These are phyloP conservation scores for Thalia dealbata DNA, from an alignment of 176 grass and related monocot species.

Conservation along the genomic window DNA sequence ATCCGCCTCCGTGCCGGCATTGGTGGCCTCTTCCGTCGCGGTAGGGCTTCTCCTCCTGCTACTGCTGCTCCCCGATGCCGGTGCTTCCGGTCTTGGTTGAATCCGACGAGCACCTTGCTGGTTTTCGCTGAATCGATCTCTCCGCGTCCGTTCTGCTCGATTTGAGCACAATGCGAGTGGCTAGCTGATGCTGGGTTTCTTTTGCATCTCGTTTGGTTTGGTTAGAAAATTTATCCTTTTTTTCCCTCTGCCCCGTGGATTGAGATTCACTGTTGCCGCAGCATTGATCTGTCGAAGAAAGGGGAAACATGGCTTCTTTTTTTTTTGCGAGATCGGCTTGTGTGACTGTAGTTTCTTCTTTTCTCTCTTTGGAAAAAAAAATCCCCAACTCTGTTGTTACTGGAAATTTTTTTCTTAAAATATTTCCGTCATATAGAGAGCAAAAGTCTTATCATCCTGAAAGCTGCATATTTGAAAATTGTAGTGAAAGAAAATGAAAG, in stretches of 20 bases:
- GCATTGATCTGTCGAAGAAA: background rate
- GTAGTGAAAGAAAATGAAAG: background rate
- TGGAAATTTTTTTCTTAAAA: background rate
- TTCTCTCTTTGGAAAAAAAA: background rate
- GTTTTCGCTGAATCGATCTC: background rate
- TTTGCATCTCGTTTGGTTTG: background rate
- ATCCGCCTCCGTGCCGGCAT: background rate
- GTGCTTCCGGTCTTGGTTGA: background rate
- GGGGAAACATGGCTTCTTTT: background rate
- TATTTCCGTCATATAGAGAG: background rate
- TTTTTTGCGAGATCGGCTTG: background rate
- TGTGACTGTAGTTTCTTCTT: background rate
- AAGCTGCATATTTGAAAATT: background rate
- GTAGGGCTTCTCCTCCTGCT: background rate
- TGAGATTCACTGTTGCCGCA: background rate
- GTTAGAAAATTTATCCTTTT: background rate
- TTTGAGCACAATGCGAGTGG: background rate
- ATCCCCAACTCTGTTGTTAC: background rate
- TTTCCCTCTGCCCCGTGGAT: background rate
- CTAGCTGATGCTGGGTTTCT: background rate
- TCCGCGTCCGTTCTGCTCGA: background rate
- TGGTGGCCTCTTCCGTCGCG: no score
- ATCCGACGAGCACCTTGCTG: background rate
- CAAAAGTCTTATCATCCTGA: background rate
- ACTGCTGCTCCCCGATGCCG: background rate